Evolutionary conservation across 805 yeast genomes (phyloP), one percentile per base, ranked within the genome.

Genomic region (Wickerhamomyces chambardii): DNA sequence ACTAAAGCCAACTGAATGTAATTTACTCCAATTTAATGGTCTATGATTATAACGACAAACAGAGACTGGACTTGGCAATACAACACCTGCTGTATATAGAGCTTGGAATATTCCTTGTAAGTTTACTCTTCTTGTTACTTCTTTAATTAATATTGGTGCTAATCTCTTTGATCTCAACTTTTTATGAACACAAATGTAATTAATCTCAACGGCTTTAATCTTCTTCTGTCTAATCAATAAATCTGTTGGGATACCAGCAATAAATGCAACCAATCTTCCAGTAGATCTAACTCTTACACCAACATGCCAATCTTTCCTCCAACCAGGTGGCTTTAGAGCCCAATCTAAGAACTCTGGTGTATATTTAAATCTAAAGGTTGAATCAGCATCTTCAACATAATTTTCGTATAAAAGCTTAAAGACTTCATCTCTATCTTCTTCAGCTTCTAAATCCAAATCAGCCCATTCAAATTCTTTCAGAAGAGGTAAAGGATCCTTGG

Each of bases 261-360:
- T 92, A 51, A 90, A 92, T 0, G 94, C 97, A 34, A 92, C 89
- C 43, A 92, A 67, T 56, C 84, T 82, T 1, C 78, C 76, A 22
- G 84, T 75, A 2, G 67, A 69, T 43, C 75, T 76, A 21, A 86
- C 97, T 28, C 97, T 70, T 14, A 92, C 96, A 45, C 97, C 97
- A 26, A 86, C 82, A 48, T 83, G 82, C 95, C 97, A 90, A 12
- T 89, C 90, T 36, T 68, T 64, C 33, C 68, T 67, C 84, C 90
- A 90, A 15, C 97, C 97, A 0, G 98, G 98, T 3, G 95, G 84
- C 43, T 82, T 81, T 47, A 92, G 66, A 1, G 96, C 95, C 97
- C 97, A 92, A 47, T 78, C 71, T 54, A 92, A 73, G 51, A 92
- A 90, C 22, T 75, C 80, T 22, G 77, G 73, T 0, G 87, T 72